A percentile compares a stretch with the other conserved stretches of the same genome.
phyloP scores from a whole-genome alignment of 148 eudicot species.

The Linanthus parryae region DNA sequence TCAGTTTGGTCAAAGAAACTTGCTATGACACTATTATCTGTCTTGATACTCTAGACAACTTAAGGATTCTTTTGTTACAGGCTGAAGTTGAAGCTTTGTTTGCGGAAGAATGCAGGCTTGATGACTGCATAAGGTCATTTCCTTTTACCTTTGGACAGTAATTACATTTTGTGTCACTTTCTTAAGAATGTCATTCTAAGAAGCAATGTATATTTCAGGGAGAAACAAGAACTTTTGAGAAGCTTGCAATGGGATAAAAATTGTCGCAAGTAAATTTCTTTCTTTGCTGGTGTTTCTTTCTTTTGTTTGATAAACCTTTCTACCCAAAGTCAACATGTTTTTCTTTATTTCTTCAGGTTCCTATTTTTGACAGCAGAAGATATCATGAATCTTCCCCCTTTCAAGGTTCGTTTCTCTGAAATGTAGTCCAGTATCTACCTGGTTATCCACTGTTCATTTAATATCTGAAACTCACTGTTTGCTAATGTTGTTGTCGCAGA shows the following conservation, averaged over 20 bases:
- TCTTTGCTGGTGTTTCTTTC: conserved; percentile 1
- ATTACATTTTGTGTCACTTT: too few relatives aligned
- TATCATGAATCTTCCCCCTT: conserved; percentile 29
- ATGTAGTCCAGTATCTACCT: background rate
- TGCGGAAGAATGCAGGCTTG: conserved; percentile 35
- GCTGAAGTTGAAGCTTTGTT: conserved; percentile 25
- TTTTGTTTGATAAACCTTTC: background rate
- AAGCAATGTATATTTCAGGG: conserved; percentile 23
- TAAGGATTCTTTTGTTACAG: conserved; percentile 19
- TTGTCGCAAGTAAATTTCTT: conserved; percentile 28
- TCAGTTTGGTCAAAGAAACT: background rate
- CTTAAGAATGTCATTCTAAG: conserved; percentile 14
- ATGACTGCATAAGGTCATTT: conserved; percentile 39
- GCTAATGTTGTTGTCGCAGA: conserved; percentile 16
- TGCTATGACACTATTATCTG: background rate
- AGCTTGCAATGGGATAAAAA: conserved; percentile 15
- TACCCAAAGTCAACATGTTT: background rate
- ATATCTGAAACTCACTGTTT: background rate
- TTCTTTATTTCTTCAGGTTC: conserved; percentile 18
- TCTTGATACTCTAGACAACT: background rate
- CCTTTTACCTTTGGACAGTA: background rate
- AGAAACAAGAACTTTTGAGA: conserved; percentile 23
- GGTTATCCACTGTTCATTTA: background rate
- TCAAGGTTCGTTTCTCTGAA: conserved; percentile 20
- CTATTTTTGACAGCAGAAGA: conserved; percentile 39